These are phyloP conservation scores for Pluteus cervinus DNA, from an alignment of 768 basidiomycete genomes.

Conservation along the genomic window DNA sequence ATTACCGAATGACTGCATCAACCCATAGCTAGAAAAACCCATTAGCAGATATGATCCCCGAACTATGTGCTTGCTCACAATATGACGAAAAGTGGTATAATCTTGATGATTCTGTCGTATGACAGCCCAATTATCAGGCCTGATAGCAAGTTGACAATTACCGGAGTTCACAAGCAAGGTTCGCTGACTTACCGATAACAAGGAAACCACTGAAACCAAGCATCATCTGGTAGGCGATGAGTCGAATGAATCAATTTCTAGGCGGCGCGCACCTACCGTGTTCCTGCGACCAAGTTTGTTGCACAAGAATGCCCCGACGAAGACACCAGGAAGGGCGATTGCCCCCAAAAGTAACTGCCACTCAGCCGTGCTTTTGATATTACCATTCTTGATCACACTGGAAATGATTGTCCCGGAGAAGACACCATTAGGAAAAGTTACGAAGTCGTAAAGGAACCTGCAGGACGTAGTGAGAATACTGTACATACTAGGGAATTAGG, in stretches of 20 bases:
- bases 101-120: slow-evolving; percentile 57
- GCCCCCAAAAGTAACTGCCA: slow-evolving; percentile 62
- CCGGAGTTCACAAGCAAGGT: background rate
- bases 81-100: slow-evolving; percentile 60
- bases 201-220: slow-evolving; percentile 65
- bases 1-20: slow-evolving; percentile 73
- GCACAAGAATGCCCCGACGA: slow-evolving; percentile 36
- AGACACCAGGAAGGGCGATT: slow-evolving; percentile 58
- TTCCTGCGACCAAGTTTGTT: slow-evolving; percentile 49
- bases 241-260: background rate
- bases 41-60: slow-evolving; percentile 4
- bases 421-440: slow-evolving; percentile 68
- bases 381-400: slow-evolving; percentile 49
- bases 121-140: slow-evolving; percentile 53
- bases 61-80: slow-evolving; percentile 35
- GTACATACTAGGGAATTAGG: background rate
- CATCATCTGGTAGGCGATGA: slow-evolving; percentile 41
- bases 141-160: slow-evolving; percentile 15
- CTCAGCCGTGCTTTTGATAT: slow-evolving; percentile 57
- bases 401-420: slow-evolving; percentile 66
- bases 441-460: slow-evolving; percentile 71
- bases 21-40: slow-evolving; percentile 44
- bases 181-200: slow-evolving; percentile 41
- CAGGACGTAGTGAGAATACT: slow-evolving; percentile 1
- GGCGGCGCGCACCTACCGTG: slow-evolving; percentile 31